Base-by-base conservation (phyloP, 2,329 filamentous ascomycete species). In the Penicillium corylophilum region DNA sequence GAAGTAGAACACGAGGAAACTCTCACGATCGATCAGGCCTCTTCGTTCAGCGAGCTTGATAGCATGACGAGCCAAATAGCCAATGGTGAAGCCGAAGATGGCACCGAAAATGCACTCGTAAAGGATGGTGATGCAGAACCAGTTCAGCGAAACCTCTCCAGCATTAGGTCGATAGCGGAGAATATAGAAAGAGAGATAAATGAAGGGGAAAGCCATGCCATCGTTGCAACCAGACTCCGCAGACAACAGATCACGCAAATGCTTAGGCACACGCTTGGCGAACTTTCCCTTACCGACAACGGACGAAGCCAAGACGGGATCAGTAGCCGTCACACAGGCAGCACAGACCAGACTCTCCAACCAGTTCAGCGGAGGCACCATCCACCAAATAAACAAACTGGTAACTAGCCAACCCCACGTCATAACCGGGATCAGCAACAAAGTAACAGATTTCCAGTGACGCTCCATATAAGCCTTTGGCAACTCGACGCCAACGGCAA, bases 261-360 rank as follows among this genome's bases (percentile, higher is more conserved):
- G 94, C 78, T 96, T 97, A 20, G 94, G 94, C 4, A 99, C 91
- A 57, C 94, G 86, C 76, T 96, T 96, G 31, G 94, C 93, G 66
- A 99, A 99, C 74, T 99, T 99, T 65, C 94, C 94, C 77, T 97
- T 99, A 70, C 94, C 94, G 46, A 99, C 94, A 48, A 99, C 94
- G 15, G 94, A 99, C 13, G 94, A 97, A 24, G 94, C 94, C 67
- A 99, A 77, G 61, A 99, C 94, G 49, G 94, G 94, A 74, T 99
- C 94, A 4, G 94, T 99, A 42, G 94, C 94, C 2, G 94, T 99
- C 48, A 99, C 91, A 69, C 94, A 99, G 52, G 94, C 94, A 16
- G 94, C 88, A 57, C 91, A 82, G 29, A 88, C 86, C 49, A 99
- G 81, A 68, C 89, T 89, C 70, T 97, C 90, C 38, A 99, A 83